phyloP scores from a whole-genome alignment of 306 rosid genomes.

The Fagus crenata region DNA sequence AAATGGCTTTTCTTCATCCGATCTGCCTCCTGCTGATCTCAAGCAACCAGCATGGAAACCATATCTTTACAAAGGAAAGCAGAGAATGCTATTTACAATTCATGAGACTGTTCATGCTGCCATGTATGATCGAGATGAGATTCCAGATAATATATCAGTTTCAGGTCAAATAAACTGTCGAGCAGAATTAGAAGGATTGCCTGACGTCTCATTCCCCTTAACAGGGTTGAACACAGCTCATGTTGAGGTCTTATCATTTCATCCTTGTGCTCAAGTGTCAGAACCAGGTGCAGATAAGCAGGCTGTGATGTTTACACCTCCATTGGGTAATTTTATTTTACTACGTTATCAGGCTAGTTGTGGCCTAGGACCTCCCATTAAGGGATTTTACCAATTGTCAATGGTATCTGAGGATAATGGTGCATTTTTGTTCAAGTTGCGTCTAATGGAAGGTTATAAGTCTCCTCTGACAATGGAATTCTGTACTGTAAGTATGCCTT shows the following conservation, averaged over 20 bases:
- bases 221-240: conserved; percentile 52
- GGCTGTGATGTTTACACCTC: conserved; percentile 89
- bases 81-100: conserved; percentile 69
- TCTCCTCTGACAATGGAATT: conserved; percentile 86
- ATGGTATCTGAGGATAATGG: conserved; percentile 99
- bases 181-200: conserved; percentile 90
- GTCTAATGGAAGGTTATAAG: conserved; percentile 88
- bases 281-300: conserved; percentile 85
- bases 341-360: conserved; percentile 78
- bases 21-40: conserved; percentile 76
- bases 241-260: conserved; percentile 74
- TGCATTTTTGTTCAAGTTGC: conserved; percentile 86
- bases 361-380: conserved; percentile 77
- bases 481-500: conserved; percentile 86
- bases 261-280: conserved; percentile 86
- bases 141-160: conserved; percentile 78
- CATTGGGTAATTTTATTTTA: conserved; percentile 84
- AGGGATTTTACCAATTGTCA: conserved; percentile 90
- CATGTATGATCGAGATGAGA: conserved; percentile 87
- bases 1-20: conserved; percentile 83
- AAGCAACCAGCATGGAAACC: conserved; percentile 99
- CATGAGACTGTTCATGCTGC: conserved; percentile 86
- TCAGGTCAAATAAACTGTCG: conserved; percentile 93
- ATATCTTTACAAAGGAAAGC: conserved; percentile 85
- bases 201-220: conserved; percentile 92